Evolutionary conservation across 164 flowering plant species (phyloP).

Genomic region (Buxus sempervirens): DNA sequence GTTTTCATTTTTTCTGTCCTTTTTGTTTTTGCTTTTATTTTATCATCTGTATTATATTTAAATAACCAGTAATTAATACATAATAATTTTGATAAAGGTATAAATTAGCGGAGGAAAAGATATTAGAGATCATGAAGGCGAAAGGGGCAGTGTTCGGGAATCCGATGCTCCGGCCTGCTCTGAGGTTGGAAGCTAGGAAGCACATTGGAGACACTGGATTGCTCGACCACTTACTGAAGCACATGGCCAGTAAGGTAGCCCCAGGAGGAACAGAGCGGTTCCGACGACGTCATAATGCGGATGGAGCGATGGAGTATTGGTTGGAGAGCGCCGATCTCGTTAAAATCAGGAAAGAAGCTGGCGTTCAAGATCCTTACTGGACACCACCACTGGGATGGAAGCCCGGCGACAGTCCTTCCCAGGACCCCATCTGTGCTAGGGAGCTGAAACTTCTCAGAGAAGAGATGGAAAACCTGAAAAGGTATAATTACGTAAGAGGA

Average conservation of each 20-base stretch:
- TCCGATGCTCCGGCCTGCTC: constrained; percentile 59
- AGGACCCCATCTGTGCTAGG: constrained; percentile 55
- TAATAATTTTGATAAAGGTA: constrained; percentile 46
- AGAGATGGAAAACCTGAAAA: constrained; percentile 43
- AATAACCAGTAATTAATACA: neutral
- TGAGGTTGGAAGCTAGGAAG: constrained; percentile 75
- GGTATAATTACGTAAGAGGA: constrained; percentile 21
- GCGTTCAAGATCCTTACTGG: constrained; percentile 83
- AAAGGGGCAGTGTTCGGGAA: constrained; percentile 54
- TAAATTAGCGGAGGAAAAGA: constrained; percentile 59
- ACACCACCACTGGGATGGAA: constrained; percentile 88
- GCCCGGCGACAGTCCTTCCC: constrained; percentile 60
- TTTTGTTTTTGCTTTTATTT: neutral
- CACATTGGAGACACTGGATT: constrained; percentile 88
- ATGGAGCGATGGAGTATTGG: constrained; percentile 98
- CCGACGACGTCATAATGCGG: constrained; percentile 72
- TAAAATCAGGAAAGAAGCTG: constrained; percentile 64
- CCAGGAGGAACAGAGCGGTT: constrained; percentile 71
- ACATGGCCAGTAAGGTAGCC: constrained; percentile 77
- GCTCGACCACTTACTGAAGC: constrained; percentile 85
- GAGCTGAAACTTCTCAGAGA: constrained; percentile 52
- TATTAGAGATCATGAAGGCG: constrained; percentile 66
- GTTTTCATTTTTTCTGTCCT: neutral
- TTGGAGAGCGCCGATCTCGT: constrained; percentile 68
- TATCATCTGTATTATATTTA: neutral